phyloP scores from a whole-genome alignment of 257 asterid species.

The Solanum chmielewskii region DNA sequence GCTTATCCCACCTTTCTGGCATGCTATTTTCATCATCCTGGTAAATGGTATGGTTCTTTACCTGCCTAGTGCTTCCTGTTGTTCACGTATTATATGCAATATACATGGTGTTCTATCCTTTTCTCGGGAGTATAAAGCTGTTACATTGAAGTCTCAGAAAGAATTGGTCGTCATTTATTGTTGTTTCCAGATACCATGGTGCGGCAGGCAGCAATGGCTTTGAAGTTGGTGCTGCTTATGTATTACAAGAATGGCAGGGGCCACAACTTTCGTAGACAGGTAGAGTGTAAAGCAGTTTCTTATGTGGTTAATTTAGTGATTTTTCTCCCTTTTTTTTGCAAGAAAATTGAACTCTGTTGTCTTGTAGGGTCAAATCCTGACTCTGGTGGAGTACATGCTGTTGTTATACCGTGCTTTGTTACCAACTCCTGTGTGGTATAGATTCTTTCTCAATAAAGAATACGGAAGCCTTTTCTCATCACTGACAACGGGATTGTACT shows the following conservation, averaged over 20 bases:
- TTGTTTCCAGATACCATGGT: conserved; percentile 64
- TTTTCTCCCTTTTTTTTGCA: background rate
- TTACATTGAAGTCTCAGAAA: background rate
- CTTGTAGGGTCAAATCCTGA: conserved; percentile 79
- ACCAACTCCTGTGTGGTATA: conserved; percentile 92
- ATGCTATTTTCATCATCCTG: conserved; percentile 63
- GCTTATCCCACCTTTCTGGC: conserved; percentile 89
- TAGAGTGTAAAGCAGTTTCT: conserved; percentile 3
- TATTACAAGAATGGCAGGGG: conserved; percentile 75
- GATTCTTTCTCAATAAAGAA: conserved; percentile 84
- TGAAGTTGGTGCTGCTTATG: conserved; percentile 63
- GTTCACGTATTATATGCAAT: background rate
- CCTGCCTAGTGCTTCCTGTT: background rate
- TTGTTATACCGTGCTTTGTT: conserved; percentile 84
- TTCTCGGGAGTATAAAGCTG: background rate
- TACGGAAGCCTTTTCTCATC: conserved; percentile 89
- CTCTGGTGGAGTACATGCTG: conserved; percentile 74
- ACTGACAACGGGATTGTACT: conserved; percentile 72
- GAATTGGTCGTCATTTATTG: background rate
- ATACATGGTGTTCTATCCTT: background rate
- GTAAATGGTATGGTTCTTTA: conserved; percentile 53
- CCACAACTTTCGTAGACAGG: conserved; percentile 90
- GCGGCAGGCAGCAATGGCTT: conserved; percentile 72
- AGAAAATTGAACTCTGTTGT: background rate
- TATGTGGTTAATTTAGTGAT: background rate